These are phyloP conservation scores for Aspergillus alliaceus DNA, from an alignment of 2,329 filamentous ascomycete genomes.

Conservation along the genomic window DNA sequence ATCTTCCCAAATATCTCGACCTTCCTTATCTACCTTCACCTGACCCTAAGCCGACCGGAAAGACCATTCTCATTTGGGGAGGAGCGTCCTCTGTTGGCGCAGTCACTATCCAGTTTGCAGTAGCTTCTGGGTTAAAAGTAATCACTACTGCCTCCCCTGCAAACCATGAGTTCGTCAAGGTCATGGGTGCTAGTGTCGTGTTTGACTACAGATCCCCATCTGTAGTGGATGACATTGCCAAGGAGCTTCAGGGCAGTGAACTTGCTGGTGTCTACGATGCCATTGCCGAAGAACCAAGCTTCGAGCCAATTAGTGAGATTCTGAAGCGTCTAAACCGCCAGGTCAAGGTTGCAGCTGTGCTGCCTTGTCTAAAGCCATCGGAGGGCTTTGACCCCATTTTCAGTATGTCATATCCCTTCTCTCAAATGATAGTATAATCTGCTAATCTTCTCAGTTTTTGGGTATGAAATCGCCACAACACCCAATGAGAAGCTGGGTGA, in stretches of 20 bases:
- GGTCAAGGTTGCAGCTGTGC: not conserved
- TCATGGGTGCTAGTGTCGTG: conserved; percentile 44
- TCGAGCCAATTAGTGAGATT: not conserved
- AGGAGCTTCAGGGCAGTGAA: not conserved
- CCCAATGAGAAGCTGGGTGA: conserved; percentile 8
- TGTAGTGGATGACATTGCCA: not conserved
- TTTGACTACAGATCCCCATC: conserved; percentile 43
- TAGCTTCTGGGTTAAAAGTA: conserved; percentile 41
- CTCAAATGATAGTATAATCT: not conserved
- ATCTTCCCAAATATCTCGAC: conserved; percentile 23
- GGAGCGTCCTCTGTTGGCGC: conserved; percentile 50
- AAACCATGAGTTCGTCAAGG: conserved; percentile 45
- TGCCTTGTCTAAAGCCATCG: not conserved
- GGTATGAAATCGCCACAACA: not conserved
- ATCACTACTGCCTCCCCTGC: conserved; percentile 36
- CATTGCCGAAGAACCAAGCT: not conserved
- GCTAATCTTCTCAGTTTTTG: not conserved
- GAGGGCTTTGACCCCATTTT: not conserved
- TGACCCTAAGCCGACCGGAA: not conserved
- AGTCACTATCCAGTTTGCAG: conserved; percentile 44
- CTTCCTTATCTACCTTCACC: conserved; percentile 15
- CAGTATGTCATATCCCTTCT: not conserved
- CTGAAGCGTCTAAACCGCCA: not conserved
- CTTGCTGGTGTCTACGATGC: not conserved
- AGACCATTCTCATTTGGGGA: conserved; percentile 50